A percentile compares a stretch with the other conserved stretches of the same genome.
Evolutionary conservation across 768 basidiomycete species (phyloP).

Genomic region (Jaapia argillacea): DNA sequence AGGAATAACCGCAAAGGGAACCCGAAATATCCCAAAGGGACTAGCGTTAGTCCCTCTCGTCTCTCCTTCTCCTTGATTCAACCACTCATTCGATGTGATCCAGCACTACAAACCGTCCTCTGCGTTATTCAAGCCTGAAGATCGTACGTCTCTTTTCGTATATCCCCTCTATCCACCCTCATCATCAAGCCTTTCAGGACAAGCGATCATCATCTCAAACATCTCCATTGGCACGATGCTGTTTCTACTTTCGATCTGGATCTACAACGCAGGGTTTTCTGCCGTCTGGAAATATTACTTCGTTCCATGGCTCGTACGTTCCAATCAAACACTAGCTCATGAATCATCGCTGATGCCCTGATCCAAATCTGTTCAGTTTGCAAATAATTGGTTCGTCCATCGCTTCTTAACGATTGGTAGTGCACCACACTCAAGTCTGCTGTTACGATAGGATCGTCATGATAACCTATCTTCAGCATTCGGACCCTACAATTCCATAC

Average conservation of each 20-base stretch:
- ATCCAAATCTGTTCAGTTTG: constrained; percentile 20
- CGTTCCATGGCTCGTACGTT: constrained; percentile 37
- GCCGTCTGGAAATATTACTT: constrained; percentile 31
- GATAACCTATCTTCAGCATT: constrained; percentile 17
- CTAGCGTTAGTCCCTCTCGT: constrained; percentile 8
- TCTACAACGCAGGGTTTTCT: constrained; percentile 19
- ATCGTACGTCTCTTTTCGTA: constrained; percentile 21
- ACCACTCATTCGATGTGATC: background rate
- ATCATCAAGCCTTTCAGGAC: constrained; percentile 3
- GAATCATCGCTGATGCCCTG: background rate
- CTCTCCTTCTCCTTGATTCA: background rate
- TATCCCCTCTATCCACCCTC: background rate
- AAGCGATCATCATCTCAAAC: constrained; percentile 31
- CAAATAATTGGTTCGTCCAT: constrained; percentile 30
- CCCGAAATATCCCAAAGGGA: constrained; percentile 16
- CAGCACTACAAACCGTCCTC: constrained; percentile 23
- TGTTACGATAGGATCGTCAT: constrained; percentile 13
- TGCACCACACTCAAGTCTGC: no score
- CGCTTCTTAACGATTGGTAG: constrained; percentile 3
- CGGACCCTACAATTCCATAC: constrained; percentile 16
- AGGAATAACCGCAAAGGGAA: constrained; percentile 15
- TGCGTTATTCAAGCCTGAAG: constrained; percentile 32
- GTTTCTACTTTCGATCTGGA: constrained; percentile 20
- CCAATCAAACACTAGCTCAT: background rate
- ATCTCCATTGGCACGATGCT: constrained; percentile 30